These are phyloP conservation scores for Bauhinia variegata DNA, from an alignment of 306 rosid species.

Conservation along the genomic window DNA sequence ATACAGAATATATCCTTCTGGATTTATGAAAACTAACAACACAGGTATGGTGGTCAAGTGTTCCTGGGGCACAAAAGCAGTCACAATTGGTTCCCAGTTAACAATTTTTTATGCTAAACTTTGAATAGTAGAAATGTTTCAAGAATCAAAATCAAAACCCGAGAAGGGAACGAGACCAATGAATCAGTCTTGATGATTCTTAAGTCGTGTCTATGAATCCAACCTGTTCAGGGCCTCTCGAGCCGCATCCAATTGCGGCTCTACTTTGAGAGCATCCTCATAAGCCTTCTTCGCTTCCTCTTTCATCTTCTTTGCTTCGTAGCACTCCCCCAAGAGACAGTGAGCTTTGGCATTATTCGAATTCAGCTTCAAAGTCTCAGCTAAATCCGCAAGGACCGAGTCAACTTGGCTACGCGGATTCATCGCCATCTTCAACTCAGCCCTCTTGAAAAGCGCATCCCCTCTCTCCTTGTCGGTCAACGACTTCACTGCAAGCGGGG, in stretches of 20 bases:
- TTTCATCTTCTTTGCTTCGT: slow-evolving; percentile 66
- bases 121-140: too few species aligned
- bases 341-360: slow-evolving; percentile 59
- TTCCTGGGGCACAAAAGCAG: too few species aligned
- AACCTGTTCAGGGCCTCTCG: slow-evolving; percentile 64
- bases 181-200: neutral
- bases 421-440: slow-evolving; percentile 67
- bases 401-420: slow-evolving; percentile 50
- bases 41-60: too few species aligned
- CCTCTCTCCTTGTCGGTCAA: slow-evolving; percentile 62
- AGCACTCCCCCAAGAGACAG: slow-evolving; percentile 73
- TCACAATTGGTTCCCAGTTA: too few species aligned
- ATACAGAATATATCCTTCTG: too few species aligned
- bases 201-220: slow-evolving; percentile 25
- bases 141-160: too few species aligned
- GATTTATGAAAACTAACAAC: too few species aligned
- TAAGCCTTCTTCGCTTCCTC: slow-evolving; percentile 78
- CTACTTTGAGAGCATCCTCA: slow-evolving; percentile 63
- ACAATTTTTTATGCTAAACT: too few species aligned
- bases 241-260: slow-evolving; percentile 52
- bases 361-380: slow-evolving; percentile 57
- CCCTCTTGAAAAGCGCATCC: slow-evolving; percentile 79
- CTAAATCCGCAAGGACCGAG: slow-evolving; percentile 68
- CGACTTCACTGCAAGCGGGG: slow-evolving; percentile 66
- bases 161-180: too few species aligned